These are phyloP conservation scores for Gardenia jasminoides DNA, from an alignment of 257 asterid species.

Conservation along the genomic window DNA sequence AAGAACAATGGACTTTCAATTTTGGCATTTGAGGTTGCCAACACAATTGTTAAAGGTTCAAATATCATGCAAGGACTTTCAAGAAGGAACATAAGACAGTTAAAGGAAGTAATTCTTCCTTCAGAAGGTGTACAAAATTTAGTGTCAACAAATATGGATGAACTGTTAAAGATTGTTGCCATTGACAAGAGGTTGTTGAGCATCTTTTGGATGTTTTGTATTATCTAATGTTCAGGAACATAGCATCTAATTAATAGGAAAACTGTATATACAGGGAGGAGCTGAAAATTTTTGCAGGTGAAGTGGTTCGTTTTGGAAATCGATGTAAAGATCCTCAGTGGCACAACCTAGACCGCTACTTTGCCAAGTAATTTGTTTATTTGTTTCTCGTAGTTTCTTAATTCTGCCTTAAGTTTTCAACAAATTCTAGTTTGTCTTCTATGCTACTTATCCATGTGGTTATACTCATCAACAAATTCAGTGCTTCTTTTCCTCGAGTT, in stretches of 20 bases:
- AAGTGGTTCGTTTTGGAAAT: conserved; percentile 82
- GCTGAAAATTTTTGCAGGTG: conserved; percentile 67
- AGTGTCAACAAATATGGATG: conserved; percentile 56
- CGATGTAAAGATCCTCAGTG: conserved; percentile 89
- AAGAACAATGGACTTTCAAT: conserved; percentile 63
- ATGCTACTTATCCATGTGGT: neutral
- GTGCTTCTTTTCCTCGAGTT: neutral
- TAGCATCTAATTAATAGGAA: conserved; percentile 4
- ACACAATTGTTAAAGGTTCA: conserved; percentile 77
- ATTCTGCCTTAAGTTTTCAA: neutral
- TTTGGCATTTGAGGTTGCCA: conserved; percentile 76
- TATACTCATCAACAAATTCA: neutral
- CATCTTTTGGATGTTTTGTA: neutral
- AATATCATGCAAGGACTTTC: conserved; percentile 69
- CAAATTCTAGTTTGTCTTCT: neutral
- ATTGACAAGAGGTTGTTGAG: conserved; percentile 64
- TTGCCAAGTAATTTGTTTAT: conserved; percentile 56
- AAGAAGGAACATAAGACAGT: conserved; percentile 45
- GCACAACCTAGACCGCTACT: conserved; percentile 80
- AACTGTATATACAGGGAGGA: conserved; percentile 52
- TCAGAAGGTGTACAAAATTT: conserved; percentile 62
- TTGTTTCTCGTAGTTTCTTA: neutral
- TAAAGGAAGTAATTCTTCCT: conserved; percentile 61
- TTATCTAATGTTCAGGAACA: neutral
- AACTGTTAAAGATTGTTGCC: conserved; percentile 66